Evolutionary conservation across 805 yeast genomes (phyloP).

Genomic region (Cyberlindnera xylosilytica): DNA sequence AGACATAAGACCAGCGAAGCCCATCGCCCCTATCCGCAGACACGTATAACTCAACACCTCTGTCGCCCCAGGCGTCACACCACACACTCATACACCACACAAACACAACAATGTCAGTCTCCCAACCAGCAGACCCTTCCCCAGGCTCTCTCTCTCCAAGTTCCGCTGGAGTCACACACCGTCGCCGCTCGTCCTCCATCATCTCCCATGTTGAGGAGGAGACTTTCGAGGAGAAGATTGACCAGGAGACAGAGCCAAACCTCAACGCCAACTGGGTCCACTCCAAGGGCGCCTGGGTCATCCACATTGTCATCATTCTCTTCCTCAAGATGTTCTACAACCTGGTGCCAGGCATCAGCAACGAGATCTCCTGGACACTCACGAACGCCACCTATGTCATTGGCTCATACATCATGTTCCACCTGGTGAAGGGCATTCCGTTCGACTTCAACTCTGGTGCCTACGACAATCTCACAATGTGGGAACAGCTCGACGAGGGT

Average conservation of each 20-base stretch:
- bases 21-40: too few relatives aligned
- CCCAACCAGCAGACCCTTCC: slow-evolving; percentile 13
- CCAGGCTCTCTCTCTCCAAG: slow-evolving; percentile 22
- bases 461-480: slow-evolving; percentile 92
- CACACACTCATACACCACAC: background rate
- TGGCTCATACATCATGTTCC: slow-evolving; percentile 95
- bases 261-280: slow-evolving; percentile 96
- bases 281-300: slow-evolving; percentile 93
- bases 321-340: slow-evolving; percentile 75
- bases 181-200: slow-evolving; percentile 84
- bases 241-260: slow-evolving; percentile 84
- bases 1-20: too few relatives aligned
- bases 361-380: slow-evolving; percentile 89
- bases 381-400: slow-evolving; percentile 87
- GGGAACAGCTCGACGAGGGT: slow-evolving; percentile 96
- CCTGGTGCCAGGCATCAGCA: slow-evolving; percentile 74
- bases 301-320: slow-evolving; percentile 80
- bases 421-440: slow-evolving; percentile 94
- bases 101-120: slow-evolving; percentile 5
- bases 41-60: background rate
- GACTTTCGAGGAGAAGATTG: slow-evolving; percentile 85
- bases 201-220: slow-evolving; percentile 94
- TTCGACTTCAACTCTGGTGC: slow-evolving; percentile 97
- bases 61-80: background rate
- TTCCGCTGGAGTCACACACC: slow-evolving; percentile 22